Conservation (phyloP, 345 rosid genomes). For the Brassica carinata region DNA sequence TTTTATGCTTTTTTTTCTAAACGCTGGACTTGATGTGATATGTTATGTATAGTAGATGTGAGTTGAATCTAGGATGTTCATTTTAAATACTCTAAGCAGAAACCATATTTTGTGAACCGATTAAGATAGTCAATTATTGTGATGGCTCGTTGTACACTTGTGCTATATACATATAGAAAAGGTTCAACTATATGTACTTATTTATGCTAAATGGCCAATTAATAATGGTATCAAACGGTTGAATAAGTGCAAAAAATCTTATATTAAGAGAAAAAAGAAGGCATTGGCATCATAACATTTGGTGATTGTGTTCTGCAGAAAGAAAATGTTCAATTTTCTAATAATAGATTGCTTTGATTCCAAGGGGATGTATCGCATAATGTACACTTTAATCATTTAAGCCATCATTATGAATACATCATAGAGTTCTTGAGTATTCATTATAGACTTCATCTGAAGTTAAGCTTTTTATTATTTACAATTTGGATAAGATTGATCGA, state of each 20-base stretch:
- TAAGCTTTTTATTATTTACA: background rate
- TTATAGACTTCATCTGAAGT: constrained; percentile 14
- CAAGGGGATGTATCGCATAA: constrained; percentile 30
- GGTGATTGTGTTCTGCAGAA: constrained; percentile 15
- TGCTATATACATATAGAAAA: background rate
- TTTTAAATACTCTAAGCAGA: background rate
- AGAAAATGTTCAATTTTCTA: background rate
- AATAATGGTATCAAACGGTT: background rate
- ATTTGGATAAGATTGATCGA: background rate
- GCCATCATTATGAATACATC: constrained; percentile 23
- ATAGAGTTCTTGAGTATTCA: constrained; percentile 19
- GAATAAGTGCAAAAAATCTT: background rate
- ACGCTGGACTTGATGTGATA: background rate
- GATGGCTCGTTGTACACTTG: constrained; percentile 5
- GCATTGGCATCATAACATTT: constrained; percentile 7
- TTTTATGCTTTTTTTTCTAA: background rate
- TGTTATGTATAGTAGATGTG: constrained; percentile 4
- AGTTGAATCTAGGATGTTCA: background rate
- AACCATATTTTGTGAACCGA: background rate
- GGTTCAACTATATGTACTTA: constrained; percentile 2
- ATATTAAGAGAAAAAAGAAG: background rate
- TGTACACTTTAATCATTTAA: constrained; percentile 24
- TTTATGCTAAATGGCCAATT: background rate
- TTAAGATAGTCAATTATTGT: background rate
- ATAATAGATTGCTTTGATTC: constrained; percentile 34